Evolutionary conservation across 176 grass and related monocot genomes (phyloP).

Genomic region (Canna indica): DNA sequence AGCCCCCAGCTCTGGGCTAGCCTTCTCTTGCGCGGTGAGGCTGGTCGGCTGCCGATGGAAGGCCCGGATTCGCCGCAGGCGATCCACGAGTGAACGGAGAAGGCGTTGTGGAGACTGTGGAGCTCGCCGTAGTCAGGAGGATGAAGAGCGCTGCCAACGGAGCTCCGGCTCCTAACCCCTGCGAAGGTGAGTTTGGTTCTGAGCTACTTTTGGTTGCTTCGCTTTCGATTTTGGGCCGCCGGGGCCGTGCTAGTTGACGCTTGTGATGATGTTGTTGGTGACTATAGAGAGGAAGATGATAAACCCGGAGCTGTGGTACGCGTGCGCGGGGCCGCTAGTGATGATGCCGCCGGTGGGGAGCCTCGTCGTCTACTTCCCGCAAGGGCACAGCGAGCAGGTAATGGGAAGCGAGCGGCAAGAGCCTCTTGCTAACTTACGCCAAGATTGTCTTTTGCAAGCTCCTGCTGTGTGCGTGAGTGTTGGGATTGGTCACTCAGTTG

Average conservation of each 20-base stretch:
- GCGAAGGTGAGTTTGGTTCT: slow-evolving; percentile 2
- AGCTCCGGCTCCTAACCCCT: neutral
- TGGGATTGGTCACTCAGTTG: neutral
- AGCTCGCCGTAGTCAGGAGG: neutral
- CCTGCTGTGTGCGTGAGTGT: neutral
- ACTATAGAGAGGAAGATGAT: slow-evolving; percentile 20
- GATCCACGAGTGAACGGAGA: neutral
- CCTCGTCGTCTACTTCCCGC: slow-evolving; percentile 76
- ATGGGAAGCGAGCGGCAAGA: neutral
- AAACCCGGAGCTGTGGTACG: slow-evolving; percentile 79
- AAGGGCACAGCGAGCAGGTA: slow-evolving; percentile 78
- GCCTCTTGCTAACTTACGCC: slow-evolving; percentile 2
- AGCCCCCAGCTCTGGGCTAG: neutral
- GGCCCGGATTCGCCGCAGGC: neutral
- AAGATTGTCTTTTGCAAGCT: neutral
- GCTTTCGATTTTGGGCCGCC: slow-evolving; percentile 14
- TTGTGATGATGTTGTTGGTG: neutral
- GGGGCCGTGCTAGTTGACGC: slow-evolving; percentile 19
- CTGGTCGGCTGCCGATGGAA: neutral
- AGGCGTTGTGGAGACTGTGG: neutral
- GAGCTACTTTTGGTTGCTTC: neutral
- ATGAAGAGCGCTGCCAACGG: slow-evolving; percentile 1
- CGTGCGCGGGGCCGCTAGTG: slow-evolving; percentile 64
- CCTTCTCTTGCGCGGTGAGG: neutral
- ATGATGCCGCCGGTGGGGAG: slow-evolving; percentile 48